Evolutionary conservation across 257 asterid genomes (phyloP), one percentile per base, ranked within the genome.

Genomic region (Scutellaria minor): DNA sequence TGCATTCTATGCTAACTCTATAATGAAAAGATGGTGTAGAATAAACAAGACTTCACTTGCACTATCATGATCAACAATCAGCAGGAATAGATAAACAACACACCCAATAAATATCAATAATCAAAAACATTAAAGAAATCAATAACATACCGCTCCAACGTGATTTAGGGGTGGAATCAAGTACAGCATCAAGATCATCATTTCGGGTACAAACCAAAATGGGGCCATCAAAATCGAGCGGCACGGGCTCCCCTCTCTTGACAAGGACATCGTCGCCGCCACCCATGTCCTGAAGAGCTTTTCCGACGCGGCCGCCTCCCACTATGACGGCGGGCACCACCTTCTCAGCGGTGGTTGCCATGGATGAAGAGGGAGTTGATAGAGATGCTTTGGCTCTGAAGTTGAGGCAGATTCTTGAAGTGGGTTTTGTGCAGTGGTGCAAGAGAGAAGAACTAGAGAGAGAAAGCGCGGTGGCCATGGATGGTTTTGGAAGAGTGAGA

Each of bases 221-320:
- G 9, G 99, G 97, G 0, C 98, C 99, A 6, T 75, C 57, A 73
- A 95, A 88, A 78, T 92, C 98, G 42, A 69, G 58, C 24, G 99
- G 99, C 58, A 95, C 94, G 14, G 87, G 50, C 68, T 92, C 94
- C 51, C 97, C 99, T 83, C 99, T 88, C 84, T 86, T 92, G 4
- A 95, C 85, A 45, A 95, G 46, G 39, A 87, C 73, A 82, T 95
- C 99, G 10, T 78, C 80, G 14, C 99, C 97, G 11, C 82, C 78
- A 5, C 99, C 97, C 98, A 95, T 90, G 47, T 83, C 96, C 53
- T 87, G 90, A n/a, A 95, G 89, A 66, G 98, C 94, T 66, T 64
- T 87, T 0, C 98, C 99, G 12, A 95, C 99, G 35, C 99, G 97
- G 3, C 99, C 97, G 20, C 96, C 96, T 53, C 99, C 98, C 6